Conservation (phyloP, 805 yeast species). For the Metschnikowia arizonensis region DNA sequence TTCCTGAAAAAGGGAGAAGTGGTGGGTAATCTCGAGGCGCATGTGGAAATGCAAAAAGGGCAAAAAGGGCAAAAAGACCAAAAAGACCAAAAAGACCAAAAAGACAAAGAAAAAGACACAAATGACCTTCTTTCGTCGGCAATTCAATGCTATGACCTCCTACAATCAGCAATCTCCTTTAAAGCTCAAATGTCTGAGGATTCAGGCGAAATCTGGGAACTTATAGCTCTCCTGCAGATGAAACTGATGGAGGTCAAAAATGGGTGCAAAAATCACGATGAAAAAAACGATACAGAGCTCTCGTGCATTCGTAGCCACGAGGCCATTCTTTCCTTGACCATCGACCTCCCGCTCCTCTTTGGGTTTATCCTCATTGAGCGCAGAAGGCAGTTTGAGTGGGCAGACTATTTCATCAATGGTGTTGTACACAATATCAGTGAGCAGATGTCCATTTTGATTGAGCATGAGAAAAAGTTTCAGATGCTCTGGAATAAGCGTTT, state of each 20-base stretch:
- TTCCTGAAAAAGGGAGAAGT: conserved; percentile 12
- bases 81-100: too few relatives aligned
- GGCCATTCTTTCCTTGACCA: conserved; percentile 41
- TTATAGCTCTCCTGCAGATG: conserved; percentile 37
- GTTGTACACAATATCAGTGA: conserved; percentile 47
- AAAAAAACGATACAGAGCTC: neutral
- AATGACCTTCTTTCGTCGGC: neutral
- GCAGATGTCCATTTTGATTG: conserved; percentile 52
- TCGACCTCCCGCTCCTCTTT: conserved; percentile 67
- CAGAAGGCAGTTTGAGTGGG: conserved; percentile 58
- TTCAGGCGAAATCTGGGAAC: conserved; percentile 25
- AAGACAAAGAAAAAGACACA: too few relatives aligned
- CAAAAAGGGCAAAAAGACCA: too few relatives aligned
- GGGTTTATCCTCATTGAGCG: conserved; percentile 65
- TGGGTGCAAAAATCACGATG: conserved; percentile 23
- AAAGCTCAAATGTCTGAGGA: conserved; percentile 22
- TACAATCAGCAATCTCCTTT: conserved; percentile 31
- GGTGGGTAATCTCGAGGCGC: neutral
- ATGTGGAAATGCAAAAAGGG: too few relatives aligned
- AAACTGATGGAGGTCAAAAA: conserved; percentile 31
- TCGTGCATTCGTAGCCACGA: conserved; percentile 28
- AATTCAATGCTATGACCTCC: conserved; percentile 27
- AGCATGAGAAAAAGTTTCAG: conserved; percentile 53
- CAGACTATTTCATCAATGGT: conserved; percentile 39
- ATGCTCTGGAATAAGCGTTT: conserved; percentile 63